Conservation (phyloP, 2,329 filamentous ascomycete species). For the Cladosporium phlei region DNA sequence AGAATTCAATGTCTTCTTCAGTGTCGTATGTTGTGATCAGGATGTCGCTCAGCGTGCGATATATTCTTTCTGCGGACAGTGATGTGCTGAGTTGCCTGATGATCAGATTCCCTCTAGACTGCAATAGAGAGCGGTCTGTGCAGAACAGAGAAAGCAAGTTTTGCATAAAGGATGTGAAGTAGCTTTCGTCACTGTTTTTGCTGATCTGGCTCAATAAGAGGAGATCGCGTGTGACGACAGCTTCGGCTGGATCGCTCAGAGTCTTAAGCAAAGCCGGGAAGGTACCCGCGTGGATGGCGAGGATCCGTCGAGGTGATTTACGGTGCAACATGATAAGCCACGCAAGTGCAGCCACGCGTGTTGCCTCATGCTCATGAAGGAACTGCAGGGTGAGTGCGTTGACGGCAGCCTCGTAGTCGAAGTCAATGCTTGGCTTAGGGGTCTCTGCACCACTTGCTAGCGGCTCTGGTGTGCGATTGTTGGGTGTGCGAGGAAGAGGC, state of each 20-base stretch:
- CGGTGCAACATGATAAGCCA: conserved; percentile 98
- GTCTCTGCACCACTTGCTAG: conserved; percentile 22
- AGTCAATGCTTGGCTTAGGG: conserved; percentile 59
- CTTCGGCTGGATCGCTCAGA: conserved; percentile 88
- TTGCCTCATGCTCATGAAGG: conserved; percentile 93
- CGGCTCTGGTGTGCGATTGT: conserved; percentile 27
- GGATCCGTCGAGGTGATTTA: conserved; percentile 80
- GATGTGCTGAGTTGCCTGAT: conserved; percentile 92
- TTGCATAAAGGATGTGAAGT: conserved; percentile 98
- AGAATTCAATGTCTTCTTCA: conserved; percentile 80
- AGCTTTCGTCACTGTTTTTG: conserved; percentile 91
- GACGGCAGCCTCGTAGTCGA: conserved; percentile 95
- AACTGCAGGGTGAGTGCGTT: conserved; percentile 90
- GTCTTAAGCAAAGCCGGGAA: conserved; percentile 96
- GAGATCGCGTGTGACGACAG: conserved; percentile 90
- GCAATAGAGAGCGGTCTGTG: conserved; percentile 83
- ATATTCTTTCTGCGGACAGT: conserved; percentile 89
- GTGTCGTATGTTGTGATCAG: conserved; percentile 29
- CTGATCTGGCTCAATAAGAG: conserved; percentile 95
- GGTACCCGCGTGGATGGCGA: conserved; percentile 94
- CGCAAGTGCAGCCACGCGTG: conserved; percentile 83
- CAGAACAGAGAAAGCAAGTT: conserved; percentile 92
- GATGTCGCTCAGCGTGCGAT: conserved; percentile 90
- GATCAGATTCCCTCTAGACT: conserved; percentile 91
- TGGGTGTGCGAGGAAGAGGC: conserved; percentile 20